Base-by-base conservation (phyloP, 768 basidiomycete genomes). In the Trametes sanguinea region DNA sequence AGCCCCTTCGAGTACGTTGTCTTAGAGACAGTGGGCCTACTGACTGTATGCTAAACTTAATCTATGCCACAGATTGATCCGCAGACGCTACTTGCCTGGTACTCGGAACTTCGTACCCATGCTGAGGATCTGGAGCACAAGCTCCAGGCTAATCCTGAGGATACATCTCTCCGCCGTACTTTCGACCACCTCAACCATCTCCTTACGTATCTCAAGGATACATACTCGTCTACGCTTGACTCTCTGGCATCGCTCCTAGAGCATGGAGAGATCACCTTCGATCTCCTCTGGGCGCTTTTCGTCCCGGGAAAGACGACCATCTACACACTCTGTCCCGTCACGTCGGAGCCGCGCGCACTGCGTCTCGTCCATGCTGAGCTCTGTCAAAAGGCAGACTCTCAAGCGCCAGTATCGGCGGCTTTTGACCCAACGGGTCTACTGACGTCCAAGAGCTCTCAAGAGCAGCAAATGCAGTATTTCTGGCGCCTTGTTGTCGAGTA, bases 221-320 rank as follows among this genome's bases (percentile, higher is more conserved):
- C 86, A 66, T 85, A 84, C 71, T 75, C 75, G 57, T 67, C 73
- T 32, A 85, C 83, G 2, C 74, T 86, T 50, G 72, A 75, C 17
- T 79, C 76, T 7, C 76, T 87, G 62, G 70, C 77, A 0, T 78
- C 80, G 17, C 78, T 87, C 35, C 80, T 78, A 17, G 65, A 78
- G 4, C 83, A 86, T 62, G 76, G 74, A 7, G 86, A 88, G 67
- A 87, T 87, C 67, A 83, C 82, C 4, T 86, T 80, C 67, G 79
- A 82, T 11, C 75, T 85, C 30, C 76, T 88, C 53, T 83, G 84
- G 71, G 77, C 83, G 6, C 77, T 89, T 62, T 77, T 85, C 48
- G 78, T 85, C 16, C 85, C 86, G 0, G 75, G 81, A 32, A 69
- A 70, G 65, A 78, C 81, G 22, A 73, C 83, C 50, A 73, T 87